Base-by-base conservation (phyloP, 1,139 yeast genomes). In the Magnusiomyces tetraspermus region DNA sequence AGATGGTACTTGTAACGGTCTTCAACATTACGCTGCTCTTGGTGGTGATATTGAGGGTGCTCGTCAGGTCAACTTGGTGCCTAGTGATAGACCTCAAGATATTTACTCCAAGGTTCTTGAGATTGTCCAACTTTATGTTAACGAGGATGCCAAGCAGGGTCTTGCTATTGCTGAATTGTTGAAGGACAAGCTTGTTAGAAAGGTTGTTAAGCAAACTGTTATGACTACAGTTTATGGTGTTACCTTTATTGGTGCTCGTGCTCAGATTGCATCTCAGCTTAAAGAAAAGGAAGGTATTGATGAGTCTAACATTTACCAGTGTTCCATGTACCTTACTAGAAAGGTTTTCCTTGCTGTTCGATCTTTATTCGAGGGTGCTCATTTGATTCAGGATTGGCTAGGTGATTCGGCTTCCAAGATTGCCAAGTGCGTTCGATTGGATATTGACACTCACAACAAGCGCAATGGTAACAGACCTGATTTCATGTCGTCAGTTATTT, bases 211-310 rank as follows among this genome's bases (percentile, higher is more conserved):
- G 67, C 97, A 92, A 68, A 88, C 98, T 0, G 98, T 92, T 31
- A 92, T 92, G 99, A 92, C 99, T 1, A 90, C 89, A 63, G 99
- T 92, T 45, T 92, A 94, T 66, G 99, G 99, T 61, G 99, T 92
- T 13, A 92, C 99, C 0, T 88, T 79, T 66, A 79, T 88, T 57
- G 99, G 99, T 21, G 98, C 97, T 0, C 79, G 88, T 28, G 83
- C 82, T 3, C 99, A 92, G 71, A 88, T 92, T 62, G 64, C 69
- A 30, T 61, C 63, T 51, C 70, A 72, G 54, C 72, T 71, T 62
- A 72, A 69, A 59, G 78, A 66, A 66, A 71, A 67, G 57, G 76
- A 61, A 57, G 74, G 59, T 59, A 63, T 60, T 63, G 75, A 67
- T 61, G 76, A 67, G 31, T 66, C 63, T 6, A 59, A 62, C 41